phyloP scores from a whole-genome alignment of 805 yeast genomes.

The Jamesozyma jinghongensis region DNA sequence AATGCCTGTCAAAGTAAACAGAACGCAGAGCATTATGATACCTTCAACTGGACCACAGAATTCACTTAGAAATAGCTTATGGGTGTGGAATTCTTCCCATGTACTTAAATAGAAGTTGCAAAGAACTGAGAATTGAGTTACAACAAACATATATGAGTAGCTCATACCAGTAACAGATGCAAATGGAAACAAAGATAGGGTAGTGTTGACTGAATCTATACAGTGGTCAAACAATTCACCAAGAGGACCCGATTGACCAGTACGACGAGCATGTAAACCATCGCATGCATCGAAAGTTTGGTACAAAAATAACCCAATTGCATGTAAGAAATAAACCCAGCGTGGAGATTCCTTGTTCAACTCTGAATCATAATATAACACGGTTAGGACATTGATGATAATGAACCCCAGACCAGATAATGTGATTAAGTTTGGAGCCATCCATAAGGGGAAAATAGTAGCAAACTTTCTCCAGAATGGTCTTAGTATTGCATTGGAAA shows the following conservation, averaged over 20 bases:
- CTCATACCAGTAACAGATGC: conserved; percentile 73
- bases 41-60: conserved; percentile 97
- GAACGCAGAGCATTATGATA: conserved; percentile 48
- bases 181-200: conserved; percentile 67
- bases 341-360: conserved; percentile 53
- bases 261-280: conserved; percentile 90
- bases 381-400: conserved; percentile 51
- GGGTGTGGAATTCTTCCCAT: conserved; percentile 95
- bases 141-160: conserved; percentile 46
- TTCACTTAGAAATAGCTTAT: conserved; percentile 64
- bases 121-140: conserved; percentile 64
- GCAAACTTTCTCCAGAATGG: conserved; percentile 77
- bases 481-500: conserved; percentile 69
- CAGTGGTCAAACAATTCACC: conserved; percentile 96
- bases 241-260: conserved; percentile 91
- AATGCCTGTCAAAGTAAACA: conserved; percentile 55
- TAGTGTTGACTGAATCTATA: conserved; percentile 66
- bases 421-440: conserved; percentile 93
- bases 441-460: conserved; percentile 64
- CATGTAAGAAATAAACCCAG: conserved; percentile 74
- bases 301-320: conserved; percentile 76
- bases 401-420: conserved; percentile 69
- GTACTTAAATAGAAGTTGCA: conserved; percentile 84
- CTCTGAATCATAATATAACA: conserved; percentile 66
- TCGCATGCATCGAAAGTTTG: conserved; percentile 97